phyloP scores from a whole-genome alignment of 2,329 filamentous ascomycete genomes.

The Ophiobolus disseminans region DNA sequence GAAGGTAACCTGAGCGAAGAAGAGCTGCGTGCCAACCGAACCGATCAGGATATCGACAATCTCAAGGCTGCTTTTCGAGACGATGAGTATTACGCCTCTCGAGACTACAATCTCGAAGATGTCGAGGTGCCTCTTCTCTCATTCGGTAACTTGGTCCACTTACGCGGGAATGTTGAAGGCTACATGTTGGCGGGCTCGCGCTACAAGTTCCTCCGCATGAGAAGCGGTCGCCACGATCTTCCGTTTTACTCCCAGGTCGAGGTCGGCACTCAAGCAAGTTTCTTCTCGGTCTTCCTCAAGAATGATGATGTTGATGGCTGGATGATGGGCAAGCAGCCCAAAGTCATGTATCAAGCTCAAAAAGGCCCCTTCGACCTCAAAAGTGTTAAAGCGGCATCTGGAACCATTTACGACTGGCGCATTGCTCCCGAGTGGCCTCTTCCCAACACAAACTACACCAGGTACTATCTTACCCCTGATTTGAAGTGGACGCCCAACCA shows the following conservation, averaged over 20 bases:
- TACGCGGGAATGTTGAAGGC: constrained; percentile 71
- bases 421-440: constrained; percentile 68
- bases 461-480: constrained; percentile 58
- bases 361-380: background rate
- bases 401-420: constrained; percentile 40
- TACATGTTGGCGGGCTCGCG: constrained; percentile 67
- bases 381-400: constrained; percentile 53
- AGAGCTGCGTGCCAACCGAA: constrained; percentile 55
- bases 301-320: constrained; percentile 66
- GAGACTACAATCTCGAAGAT: constrained; percentile 66
- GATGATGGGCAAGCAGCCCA: constrained; percentile 23
- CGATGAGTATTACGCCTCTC: constrained; percentile 66
- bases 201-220: constrained; percentile 66
- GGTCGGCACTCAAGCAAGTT: constrained; percentile 67
- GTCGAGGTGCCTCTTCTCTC: constrained; percentile 70
- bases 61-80: constrained; percentile 65
- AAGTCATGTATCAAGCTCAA: background rate
- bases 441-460: constrained; percentile 65
- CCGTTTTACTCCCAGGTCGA: constrained; percentile 42
- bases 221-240: constrained; percentile 3
- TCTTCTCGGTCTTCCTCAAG: constrained; percentile 66
- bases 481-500: background rate
- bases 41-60: constrained; percentile 16
- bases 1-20: constrained; percentile 63
- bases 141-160: constrained; percentile 73